Base-by-base conservation (phyloP, 2,329 filamentous ascomycete genomes). In the Aspergillus costaricaensis region DNA sequence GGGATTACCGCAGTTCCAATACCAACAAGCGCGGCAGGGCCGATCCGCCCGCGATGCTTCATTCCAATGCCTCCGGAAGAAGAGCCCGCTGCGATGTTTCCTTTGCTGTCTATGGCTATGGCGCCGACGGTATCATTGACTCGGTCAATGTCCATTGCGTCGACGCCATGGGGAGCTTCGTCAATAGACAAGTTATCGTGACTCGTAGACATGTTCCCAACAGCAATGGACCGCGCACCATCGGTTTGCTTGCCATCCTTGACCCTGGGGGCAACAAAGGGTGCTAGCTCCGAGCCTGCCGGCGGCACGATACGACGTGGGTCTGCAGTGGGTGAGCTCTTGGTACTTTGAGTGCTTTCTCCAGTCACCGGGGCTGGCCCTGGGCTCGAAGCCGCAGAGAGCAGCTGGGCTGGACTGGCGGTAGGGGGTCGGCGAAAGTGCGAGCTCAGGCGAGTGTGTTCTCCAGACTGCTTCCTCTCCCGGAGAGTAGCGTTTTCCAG, bases 51-150 rank as follows among this genome's bases (percentile, higher is more conserved):
- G 62, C 88, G 87, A 75, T 96, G 93, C 74, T 99, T 99, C 94
- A 99, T 97, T 27, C 95, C 94, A 73, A 99, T 99, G 1, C 95
- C 95, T 5, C 95, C 95, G 15, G 96, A 99, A 2, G 95, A 99
- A 1, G 95, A 96, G 15, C 90, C 95, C 4, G 94, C 95, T 4
- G 96, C 94, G 72, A 99, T 96, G 60, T 90, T 89, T 15, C 95
- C 95, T 67, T 84, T 86, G 53, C 85, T 84, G 71, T 99, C 95
- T 64, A 99, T 88, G 10, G 92, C 95, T 71, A 99, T 96, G 27
- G 93, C 95, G 48, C 96, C 95, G 61, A 99, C 92, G 12, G 95
- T 99, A 79, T 99, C 95, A 2, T 90, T 96, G 68, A 99, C 83
- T 70, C 90, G 84, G 63, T 91, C 87, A 21, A 80, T 75, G 17